These are phyloP conservation scores for Leccinum variicolor DNA, from an alignment of 768 basidiomycete genomes.

Conservation along the genomic window DNA sequence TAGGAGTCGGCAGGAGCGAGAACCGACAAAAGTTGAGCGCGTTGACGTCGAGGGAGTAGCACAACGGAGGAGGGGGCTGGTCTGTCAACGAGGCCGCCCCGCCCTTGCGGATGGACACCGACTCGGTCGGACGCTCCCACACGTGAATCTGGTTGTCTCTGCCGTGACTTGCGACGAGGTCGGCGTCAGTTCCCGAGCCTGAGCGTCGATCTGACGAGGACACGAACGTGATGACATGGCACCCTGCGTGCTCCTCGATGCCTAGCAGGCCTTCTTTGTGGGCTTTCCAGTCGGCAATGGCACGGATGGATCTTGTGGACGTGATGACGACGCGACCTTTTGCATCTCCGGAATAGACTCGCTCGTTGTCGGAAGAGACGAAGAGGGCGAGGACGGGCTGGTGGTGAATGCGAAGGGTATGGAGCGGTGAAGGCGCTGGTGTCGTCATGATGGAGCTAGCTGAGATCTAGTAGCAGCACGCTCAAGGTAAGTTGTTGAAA, in stretches of 20 bases:
- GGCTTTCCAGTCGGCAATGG: slow-evolving; percentile 71
- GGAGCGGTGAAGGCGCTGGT: slow-evolving; percentile 57
- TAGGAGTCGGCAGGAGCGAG: slow-evolving; percentile 48
- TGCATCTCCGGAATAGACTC: slow-evolving; percentile 84
- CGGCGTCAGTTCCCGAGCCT: not conserved
- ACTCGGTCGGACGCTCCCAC: slow-evolving; percentile 56
- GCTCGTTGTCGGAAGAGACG: slow-evolving; percentile 69
- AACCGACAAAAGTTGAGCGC: slow-evolving; percentile 93
- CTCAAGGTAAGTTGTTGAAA: too few species aligned
- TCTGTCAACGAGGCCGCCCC: slow-evolving; percentile 53
- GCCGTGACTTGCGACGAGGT: slow-evolving; percentile 51
- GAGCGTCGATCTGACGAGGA: not conserved
- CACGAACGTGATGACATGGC: slow-evolving; percentile 72
- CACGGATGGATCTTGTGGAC: slow-evolving; percentile 72
- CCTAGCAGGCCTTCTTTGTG: slow-evolving; percentile 78
- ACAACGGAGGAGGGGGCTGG: slow-evolving; percentile 47
- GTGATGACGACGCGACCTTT: slow-evolving; percentile 76
- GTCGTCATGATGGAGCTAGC: not conserved
- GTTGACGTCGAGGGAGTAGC: slow-evolving; percentile 83
- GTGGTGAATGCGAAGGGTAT: slow-evolving; percentile 72
- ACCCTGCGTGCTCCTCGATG: slow-evolving; percentile 66
- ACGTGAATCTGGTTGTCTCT: slow-evolving; percentile 84
- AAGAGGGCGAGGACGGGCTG: slow-evolving; percentile 57
- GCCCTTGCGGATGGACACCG: slow-evolving; percentile 46
- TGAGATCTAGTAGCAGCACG: too few species aligned